These are phyloP conservation scores for Paramecium tetraurelia DNA, from an alignment of 73 alveolate species.

Conservation along the genomic window DNA sequence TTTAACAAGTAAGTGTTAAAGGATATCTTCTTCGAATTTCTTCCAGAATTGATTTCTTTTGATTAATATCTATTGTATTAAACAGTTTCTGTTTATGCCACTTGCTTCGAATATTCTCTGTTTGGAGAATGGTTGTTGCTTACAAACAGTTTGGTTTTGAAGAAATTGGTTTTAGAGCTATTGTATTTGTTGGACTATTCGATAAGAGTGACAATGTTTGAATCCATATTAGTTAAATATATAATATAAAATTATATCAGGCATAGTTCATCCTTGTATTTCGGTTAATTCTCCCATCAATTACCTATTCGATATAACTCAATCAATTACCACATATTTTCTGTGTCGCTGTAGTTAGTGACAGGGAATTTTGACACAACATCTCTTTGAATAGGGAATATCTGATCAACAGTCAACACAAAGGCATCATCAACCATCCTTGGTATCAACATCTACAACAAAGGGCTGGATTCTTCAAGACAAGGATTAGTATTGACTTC, in stretches of 20 bases:
- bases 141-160: neutral
- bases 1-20: neutral
- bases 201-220: neutral
- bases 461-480: constrained; percentile 83
- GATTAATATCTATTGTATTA: neutral
- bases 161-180: constrained; percentile 4
- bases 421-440: constrained; percentile 92
- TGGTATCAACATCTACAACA: constrained; percentile 76
- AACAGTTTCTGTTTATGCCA: constrained; percentile 30
- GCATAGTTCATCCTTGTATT: neutral
- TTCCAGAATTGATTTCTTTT: neutral
- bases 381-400: constrained; percentile 58
- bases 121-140: constrained; percentile 2
- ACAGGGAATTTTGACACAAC: neutral
- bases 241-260: neutral
- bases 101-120: constrained; percentile 21
- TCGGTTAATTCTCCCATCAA: constrained; percentile 19
- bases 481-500: constrained; percentile 94
- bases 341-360: neutral
- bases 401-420: constrained; percentile 76
- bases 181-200: constrained; percentile 8
- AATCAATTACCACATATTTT: constrained; percentile 27
- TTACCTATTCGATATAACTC: neutral
- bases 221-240: neutral
- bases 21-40: neutral